A percentile compares a stretch with the other conserved stretches of the same genome.
These are phyloP conservation scores for Helotiales sp. DNA, from an alignment of 2,329 filamentous ascomycete species.

Conservation along the genomic window DNA sequence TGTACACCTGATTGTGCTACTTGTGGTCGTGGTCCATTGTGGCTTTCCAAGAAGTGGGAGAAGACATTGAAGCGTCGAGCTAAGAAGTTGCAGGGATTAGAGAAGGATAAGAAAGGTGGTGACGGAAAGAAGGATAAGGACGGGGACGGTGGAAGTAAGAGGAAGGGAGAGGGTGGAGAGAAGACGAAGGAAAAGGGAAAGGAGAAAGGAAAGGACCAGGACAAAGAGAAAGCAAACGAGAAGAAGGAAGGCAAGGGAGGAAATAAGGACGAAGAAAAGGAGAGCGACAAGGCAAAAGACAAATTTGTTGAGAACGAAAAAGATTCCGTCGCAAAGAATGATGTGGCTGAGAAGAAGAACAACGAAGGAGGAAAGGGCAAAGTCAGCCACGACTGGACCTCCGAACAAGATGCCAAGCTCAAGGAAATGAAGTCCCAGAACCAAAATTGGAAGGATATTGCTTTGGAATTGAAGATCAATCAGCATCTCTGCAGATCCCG, in stretches of 20 bases:
- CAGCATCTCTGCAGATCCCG: background rate
- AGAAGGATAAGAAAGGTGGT: background rate
- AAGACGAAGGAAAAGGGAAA: slow-evolving; percentile 12
- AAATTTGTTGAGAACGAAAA: slow-evolving; percentile 9
- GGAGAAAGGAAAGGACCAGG: slow-evolving; percentile 1
- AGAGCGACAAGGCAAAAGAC: slow-evolving; percentile 4
- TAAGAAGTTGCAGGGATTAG: background rate
- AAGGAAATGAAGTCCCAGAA: slow-evolving; percentile 36
- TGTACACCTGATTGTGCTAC: slow-evolving; percentile 14
- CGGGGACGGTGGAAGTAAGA: background rate
- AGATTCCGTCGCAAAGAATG: background rate
- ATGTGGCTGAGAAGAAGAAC: slow-evolving; percentile 7
- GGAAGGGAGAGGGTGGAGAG: background rate
- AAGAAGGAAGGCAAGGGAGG: background rate
- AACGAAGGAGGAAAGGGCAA: slow-evolving; percentile 9
- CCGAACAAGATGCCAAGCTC: slow-evolving; percentile 38
- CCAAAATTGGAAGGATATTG: slow-evolving; percentile 32
- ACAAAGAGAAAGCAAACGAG: slow-evolving; percentile 4
- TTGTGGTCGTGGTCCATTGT: slow-evolving; percentile 16
- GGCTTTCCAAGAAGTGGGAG: slow-evolving; percentile 12
- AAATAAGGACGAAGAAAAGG: slow-evolving; percentile 5
- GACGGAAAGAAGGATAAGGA: slow-evolving; percentile 6
- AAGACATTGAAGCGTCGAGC: slow-evolving; percentile 9
- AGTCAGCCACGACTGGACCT: slow-evolving; percentile 28
- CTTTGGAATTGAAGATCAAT: slow-evolving; percentile 7